Percentiles rank a stretch among this genome's conserved stretches.
Evolutionary conservation across 495 filamentous ascomycete species (phyloP).

Genomic region (Penicillium arizonense): DNA sequence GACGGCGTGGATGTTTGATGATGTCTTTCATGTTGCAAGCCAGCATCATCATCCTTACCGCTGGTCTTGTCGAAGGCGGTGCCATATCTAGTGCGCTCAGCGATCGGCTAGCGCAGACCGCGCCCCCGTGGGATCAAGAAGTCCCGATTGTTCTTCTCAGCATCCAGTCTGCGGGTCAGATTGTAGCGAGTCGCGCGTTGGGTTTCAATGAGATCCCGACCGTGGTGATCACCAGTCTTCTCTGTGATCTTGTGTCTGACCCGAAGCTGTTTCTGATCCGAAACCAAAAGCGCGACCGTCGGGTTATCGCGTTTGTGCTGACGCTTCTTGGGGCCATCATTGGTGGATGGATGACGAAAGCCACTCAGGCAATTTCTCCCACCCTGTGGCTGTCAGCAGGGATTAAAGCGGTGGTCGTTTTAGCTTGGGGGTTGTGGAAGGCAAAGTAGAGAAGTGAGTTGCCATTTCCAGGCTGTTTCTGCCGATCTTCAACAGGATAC

Average conservation of each 20-base stretch:
- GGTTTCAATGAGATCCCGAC: slow-evolving; percentile 70
- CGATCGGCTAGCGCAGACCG: neutral
- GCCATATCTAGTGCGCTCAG: slow-evolving; percentile 36
- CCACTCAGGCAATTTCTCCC: slow-evolving; percentile 43
- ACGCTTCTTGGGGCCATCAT: slow-evolving; percentile 59
- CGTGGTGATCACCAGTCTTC: slow-evolving; percentile 66
- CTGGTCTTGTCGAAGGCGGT: slow-evolving; percentile 46
- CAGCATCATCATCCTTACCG: slow-evolving; percentile 52
- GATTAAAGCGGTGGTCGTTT: slow-evolving; percentile 46
- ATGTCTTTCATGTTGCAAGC: slow-evolving; percentile 55
- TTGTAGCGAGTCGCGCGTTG: slow-evolving; percentile 58
- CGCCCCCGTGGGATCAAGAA: slow-evolving; percentile 24
- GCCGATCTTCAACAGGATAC: too few relatives aligned
- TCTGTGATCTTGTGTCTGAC: slow-evolving; percentile 63
- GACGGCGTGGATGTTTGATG: slow-evolving; percentile 47
- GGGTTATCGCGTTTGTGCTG: slow-evolving; percentile 52
- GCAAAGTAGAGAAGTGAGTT: slow-evolving; percentile 1
- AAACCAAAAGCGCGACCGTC: slow-evolving; percentile 65
- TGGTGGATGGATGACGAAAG: slow-evolving; percentile 62
- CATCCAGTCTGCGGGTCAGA: slow-evolving; percentile 68
- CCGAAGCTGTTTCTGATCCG: slow-evolving; percentile 48
- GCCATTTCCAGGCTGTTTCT: too few relatives aligned
- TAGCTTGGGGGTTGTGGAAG: slow-evolving; percentile 40
- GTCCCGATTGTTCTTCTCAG: slow-evolving; percentile 60
- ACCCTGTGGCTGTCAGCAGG: slow-evolving; percentile 55